Conservation (phyloP, 768 basidiomycete species). For the Pilatotrama ljubarskyi region DNA sequence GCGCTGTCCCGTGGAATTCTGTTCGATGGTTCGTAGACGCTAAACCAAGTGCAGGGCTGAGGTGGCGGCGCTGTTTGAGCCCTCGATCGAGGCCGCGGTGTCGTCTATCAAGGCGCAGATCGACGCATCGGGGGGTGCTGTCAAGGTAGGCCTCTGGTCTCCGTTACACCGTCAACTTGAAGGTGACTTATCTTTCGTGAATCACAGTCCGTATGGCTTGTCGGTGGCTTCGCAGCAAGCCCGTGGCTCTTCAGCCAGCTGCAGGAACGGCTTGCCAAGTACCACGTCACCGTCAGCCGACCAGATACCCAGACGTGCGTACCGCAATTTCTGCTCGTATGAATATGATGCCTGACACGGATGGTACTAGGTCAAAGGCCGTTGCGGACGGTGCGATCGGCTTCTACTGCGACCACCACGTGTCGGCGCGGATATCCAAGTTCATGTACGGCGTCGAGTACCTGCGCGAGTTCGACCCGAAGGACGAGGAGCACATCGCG, state of each 20-base stretch:
- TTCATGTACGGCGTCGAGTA: slow-evolving; percentile 84
- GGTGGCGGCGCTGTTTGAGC: slow-evolving; percentile 76
- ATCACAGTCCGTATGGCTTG: slow-evolving; percentile 73
- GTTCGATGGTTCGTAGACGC: background rate
- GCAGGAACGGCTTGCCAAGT: slow-evolving; percentile 61
- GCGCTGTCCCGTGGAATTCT: slow-evolving; percentile 9
- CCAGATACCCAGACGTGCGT: slow-evolving; percentile 79
- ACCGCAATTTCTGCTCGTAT: background rate
- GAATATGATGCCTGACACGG: background rate
- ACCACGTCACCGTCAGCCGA: slow-evolving; percentile 63
- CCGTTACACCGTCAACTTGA: background rate
- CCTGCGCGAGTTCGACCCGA: slow-evolving; percentile 63
- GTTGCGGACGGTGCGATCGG: slow-evolving; percentile 84
- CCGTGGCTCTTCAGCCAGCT: slow-evolving; percentile 79
- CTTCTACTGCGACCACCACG: slow-evolving; percentile 84
- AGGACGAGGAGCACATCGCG: slow-evolving; percentile 64
- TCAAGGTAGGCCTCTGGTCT: slow-evolving; percentile 46
- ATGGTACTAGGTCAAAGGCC: slow-evolving; percentile 64
- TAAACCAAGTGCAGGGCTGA: slow-evolving; percentile 32
- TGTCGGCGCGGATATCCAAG: slow-evolving; percentile 77
- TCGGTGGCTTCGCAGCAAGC: slow-evolving; percentile 82
- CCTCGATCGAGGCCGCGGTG: slow-evolving; percentile 73
- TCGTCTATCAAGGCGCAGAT: slow-evolving; percentile 71
- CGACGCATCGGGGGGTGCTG: slow-evolving; percentile 62
- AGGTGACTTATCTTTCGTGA: background rate